phyloP scores from a whole-genome alignment of 192 early-diverging fungal species.

The Coemansia sp. region DNA sequence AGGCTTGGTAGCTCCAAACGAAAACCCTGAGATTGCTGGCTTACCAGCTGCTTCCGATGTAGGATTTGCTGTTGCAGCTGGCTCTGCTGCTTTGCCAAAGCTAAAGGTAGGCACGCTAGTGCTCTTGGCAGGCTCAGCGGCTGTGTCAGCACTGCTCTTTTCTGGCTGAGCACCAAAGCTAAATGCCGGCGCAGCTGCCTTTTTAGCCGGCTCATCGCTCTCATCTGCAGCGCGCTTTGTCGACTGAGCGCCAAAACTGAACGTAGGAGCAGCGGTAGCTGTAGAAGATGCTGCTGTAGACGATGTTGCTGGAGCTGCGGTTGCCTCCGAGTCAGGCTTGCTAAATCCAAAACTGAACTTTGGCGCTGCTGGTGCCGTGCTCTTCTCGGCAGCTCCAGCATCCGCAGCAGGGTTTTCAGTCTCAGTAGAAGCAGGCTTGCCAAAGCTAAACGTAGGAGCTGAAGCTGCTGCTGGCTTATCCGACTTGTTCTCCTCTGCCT shows the following conservation, averaged over 20 bases:
- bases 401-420: constrained; percentile 9
- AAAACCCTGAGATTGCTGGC: neutral
- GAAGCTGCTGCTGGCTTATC: constrained; percentile 3
- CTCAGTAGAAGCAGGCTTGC: constrained; percentile 7
- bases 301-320: constrained; percentile 6
- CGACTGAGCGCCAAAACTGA: constrained; percentile 12
- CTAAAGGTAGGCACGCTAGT: constrained; percentile 4
- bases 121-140: constrained; percentile 4
- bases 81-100: constrained; percentile 10
- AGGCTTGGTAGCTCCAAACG: constrained; percentile 6
- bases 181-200: neutral
- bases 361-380: neutral
- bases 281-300: constrained; percentile 2
- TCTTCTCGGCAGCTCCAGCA: constrained; percentile 5
- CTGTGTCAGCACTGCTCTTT: neutral
- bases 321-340: constrained; percentile 8
- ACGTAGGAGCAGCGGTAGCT: constrained; percentile 1
- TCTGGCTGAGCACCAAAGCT: neutral
- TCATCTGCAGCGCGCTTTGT: constrained; percentile 4
- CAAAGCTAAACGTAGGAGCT: constrained; percentile 20
- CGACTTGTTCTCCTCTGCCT: neutral
- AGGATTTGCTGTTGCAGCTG: neutral
- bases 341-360: constrained; percentile 19
- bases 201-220: neutral
- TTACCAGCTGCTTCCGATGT: neutral